phyloP scores from a whole-genome alignment of 2,329 filamentous ascomycete genomes.

The Didymella glomerata region DNA sequence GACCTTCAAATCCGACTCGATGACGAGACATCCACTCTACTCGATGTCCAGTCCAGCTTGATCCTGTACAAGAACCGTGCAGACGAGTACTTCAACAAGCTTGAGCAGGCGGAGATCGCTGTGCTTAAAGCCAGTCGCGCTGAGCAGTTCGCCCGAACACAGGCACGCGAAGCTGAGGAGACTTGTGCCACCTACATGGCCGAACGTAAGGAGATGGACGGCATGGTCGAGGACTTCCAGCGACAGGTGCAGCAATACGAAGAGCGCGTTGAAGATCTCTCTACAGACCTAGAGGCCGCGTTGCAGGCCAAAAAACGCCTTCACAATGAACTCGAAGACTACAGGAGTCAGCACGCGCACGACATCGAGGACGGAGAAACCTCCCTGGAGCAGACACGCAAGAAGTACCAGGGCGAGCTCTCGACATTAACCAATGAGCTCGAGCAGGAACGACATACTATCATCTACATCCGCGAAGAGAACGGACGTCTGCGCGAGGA shows the following conservation, averaged over 20 bases:
- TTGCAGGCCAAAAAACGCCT: constrained; percentile 91
- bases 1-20: constrained; percentile 94
- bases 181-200: constrained; percentile 89
- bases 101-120: constrained; percentile 95
- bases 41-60: constrained; percentile 84
- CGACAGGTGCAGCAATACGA: constrained; percentile 88
- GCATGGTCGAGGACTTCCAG: constrained; percentile 86
- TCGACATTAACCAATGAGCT: constrained; percentile 89
- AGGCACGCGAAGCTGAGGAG: constrained; percentile 90
- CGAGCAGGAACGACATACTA: constrained; percentile 90
- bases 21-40: constrained; percentile 82
- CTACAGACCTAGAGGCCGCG: constrained; percentile 85
- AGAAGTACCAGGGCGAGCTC: constrained; percentile 96
- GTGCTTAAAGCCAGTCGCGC: constrained; percentile 91
- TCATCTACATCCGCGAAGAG: constrained; percentile 83
- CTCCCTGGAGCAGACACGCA: constrained; percentile 94
- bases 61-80: constrained; percentile 89
- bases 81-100: constrained; percentile 95
- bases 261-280: constrained; percentile 88
- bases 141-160: constrained; percentile 91
- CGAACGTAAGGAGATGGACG: constrained; percentile 89
- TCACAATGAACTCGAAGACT: constrained; percentile 97
- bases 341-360: constrained; percentile 91
- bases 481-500: constrained; percentile 92
- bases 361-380: constrained; percentile 97